Base-by-base conservation (phyloP, 192 early-diverging fungal species). In the Mortierella hygrophila region DNA sequence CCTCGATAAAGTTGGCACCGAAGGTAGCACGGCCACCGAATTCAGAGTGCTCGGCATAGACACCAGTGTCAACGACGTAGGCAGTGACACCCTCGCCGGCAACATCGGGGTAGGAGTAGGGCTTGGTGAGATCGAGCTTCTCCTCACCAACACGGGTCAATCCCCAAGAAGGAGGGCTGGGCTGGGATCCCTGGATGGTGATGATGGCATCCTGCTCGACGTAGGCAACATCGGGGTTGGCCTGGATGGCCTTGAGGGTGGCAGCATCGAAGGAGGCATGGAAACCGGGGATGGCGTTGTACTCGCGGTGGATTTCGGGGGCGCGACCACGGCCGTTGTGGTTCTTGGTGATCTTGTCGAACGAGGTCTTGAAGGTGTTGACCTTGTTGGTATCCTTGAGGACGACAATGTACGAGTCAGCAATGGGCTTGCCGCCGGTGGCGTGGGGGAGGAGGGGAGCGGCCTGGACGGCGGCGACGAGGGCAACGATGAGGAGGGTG, bases 381-480 rank as follows among this genome's bases (percentile, higher is more conserved):
- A 21, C 68, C 35, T 54, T 26, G 75, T 68, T 23, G 44, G 37
- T 44, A 23, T 77, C 44, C 76, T 77, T 77, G 52, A 77, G 76
- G 41, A 77, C 65, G 29, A 94, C 92, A 40, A 94, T 92, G 90
- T 94, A 94, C 65, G 77, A 90, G 85, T 93, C 92, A 11, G 88
- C 87, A 47, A 94, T 91, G 77, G 77, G 57, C 41, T 75, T 68
- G 47, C 72, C 79, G 11, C 32, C 26, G 35, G 7, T 37, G 11
- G 47, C 49, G 37, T 52, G 52, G 46, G 70, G 42, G 35, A 81
- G 11, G 73, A 81, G 44, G 18, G 79, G 79, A 10, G 79, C 79
- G 38, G 79, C 79, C 42, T 80, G 78, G 2, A 73, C 71, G 21
- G 72, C 40, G 42, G 78, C 78, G 42, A 80, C 26, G 57, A 49